Evolutionary conservation across 2,329 filamentous ascomycete genomes (phyloP), one percentile per base, ranked within the genome.

Genomic region (Aspergillus niger): DNA sequence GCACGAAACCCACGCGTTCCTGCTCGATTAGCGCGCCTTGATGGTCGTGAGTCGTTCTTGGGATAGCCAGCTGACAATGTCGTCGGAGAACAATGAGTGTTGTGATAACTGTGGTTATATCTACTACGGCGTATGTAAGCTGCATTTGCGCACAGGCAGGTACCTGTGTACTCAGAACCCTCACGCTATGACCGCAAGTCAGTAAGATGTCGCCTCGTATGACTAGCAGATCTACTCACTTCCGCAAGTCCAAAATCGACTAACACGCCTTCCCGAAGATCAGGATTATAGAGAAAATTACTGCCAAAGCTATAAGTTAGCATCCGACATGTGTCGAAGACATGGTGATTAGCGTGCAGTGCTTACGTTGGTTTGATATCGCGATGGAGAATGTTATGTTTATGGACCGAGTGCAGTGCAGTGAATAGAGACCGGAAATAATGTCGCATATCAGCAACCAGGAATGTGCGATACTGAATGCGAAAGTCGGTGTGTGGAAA

Each of bases 241-340:
- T 99, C 95, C 38, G 95, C 95, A 15, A 99, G 85, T n/a, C 95
- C 95, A 79, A 99, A 99, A 73, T 99, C 95, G n/a, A 99, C 95
- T 0, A 99, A 85, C 2, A 99, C 94, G 43, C 95, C 95, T 58
- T 91, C 88, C 69, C 89, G 86, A 10, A 76, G 63, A 28, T 86
- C 80, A 0, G 91, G 91, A 65, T 96, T 92, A 78, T 98, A 98
- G 41, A 98, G 84, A 70, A 98, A 98, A 73, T 98, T 98, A 22
- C 80, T 82, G 65, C 6, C 49, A 54, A 38, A 26, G 43, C 48
- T 32, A 61, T 60, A 32, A 11, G 28, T 66, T 43, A 65, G 59
- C 38, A 51, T 30, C 30, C 17, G 17, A 15, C 24, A 6, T 3
- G 7, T 8, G 50, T n/a, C 20, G 20, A 39, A 8, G 17, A 22